Evolutionary conservation across 805 yeast species (phyloP), one percentile per base, ranked within the genome.

Genomic region (Metschnikowia koreensis): DNA sequence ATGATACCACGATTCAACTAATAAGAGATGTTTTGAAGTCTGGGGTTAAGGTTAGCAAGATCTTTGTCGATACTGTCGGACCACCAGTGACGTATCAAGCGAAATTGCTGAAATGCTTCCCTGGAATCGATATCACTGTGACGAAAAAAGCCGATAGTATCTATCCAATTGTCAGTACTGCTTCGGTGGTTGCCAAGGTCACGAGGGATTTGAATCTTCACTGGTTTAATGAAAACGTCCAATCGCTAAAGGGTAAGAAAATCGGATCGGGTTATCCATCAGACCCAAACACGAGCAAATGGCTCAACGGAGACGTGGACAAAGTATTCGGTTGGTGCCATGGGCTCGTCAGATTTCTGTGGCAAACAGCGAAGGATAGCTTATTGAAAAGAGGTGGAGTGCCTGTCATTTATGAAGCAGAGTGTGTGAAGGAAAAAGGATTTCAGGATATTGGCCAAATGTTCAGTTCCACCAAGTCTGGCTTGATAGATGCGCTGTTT

Each of bases 21-120:
- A 90, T 94, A 38, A 80, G 79, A 54, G 81, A 79, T 10, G 85
- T 89, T 0, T 38, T 89, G 5, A 80, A 77, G 31, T 69, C 73
- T 36, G 87, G 89, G 0, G 84, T 89, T 7, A 79, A 81, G 38
- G 64, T 94, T 6, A 77, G 74, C 28, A 89, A 89, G 64, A 80
- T 92, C 0, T 94, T 80, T 66, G 92, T 94, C 6, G 99, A 94
- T 66, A 94, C 99, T 0, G 99, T 94, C 40, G 99, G 99, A 0
- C 97, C 98, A 1, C 98, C 99, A 12, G 80, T 69, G 1, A 74
- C 86, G 36, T 94, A 94, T 66, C 96, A 88, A 62, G 80, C 77
- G 38, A 94, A 93, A 67, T 73, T 94, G 45, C 78, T 81, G 51
- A 68, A 67, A 28, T 68, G 80, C 50, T 94, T 94, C 62, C 97